These are phyloP conservation scores for Cystobasidium ongulense DNA, from an alignment of 768 basidiomycete genomes.

Conservation along the genomic window DNA sequence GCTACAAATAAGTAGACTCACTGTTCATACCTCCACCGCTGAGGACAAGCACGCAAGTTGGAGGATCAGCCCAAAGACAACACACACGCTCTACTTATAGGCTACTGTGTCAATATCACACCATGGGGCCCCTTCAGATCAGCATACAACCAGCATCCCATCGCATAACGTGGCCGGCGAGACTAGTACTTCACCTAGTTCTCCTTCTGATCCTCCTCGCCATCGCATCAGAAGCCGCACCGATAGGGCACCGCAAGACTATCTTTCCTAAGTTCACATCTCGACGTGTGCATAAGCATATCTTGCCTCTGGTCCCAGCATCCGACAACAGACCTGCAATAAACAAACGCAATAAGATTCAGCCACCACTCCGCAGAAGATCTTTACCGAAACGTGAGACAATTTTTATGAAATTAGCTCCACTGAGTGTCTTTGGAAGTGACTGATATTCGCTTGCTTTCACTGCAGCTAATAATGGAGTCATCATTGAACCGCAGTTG, in stretches of 20 bases:
- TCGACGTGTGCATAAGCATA: neutral
- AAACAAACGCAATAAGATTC: neutral
- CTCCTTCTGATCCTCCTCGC: neutral
- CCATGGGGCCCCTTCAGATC: too few species aligned
- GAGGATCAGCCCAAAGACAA: too few species aligned
- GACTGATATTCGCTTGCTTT: neutral
- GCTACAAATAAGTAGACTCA: too few species aligned
- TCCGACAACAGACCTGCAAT: neutral
- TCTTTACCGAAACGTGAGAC: neutral
- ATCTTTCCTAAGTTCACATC: neutral
- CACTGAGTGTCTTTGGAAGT: neutral
- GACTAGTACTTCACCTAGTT: neutral
- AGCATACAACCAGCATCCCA: neutral
- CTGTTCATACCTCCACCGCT: too few species aligned
- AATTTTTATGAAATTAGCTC: neutral
- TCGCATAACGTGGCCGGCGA: neutral
- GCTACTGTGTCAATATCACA: too few species aligned
- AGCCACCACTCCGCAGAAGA: neutral
- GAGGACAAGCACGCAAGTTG: too few species aligned
- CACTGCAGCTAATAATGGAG: neutral
- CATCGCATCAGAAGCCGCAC: neutral
- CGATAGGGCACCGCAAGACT: neutral
- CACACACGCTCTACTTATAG: too few species aligned
- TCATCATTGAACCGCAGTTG: conserved; percentile 12
- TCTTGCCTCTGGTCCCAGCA: neutral